Percentiles rank a stretch among this genome's conserved stretches.
phyloP scores from a whole-genome alignment of 1,139 yeast species.

The Debaryomyces psychrophilus region DNA sequence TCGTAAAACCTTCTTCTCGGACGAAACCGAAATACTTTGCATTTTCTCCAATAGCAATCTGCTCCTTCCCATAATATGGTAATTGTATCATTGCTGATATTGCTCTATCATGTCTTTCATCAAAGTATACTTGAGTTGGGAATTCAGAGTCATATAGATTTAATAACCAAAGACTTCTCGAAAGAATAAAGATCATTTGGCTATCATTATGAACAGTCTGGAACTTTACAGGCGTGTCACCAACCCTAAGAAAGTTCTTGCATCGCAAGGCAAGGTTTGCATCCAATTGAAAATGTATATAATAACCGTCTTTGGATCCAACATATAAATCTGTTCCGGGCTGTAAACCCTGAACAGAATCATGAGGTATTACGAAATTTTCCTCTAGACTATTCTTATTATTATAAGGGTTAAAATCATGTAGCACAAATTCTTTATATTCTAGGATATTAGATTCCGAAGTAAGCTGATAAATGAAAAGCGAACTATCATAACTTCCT shows the following conservation, averaged over 20 bases:
- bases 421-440: slow-evolving; percentile 8
- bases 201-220: slow-evolving; percentile 14
- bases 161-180: slow-evolving; percentile 48
- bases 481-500: slow-evolving; percentile 28
- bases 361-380: slow-evolving; percentile 24
- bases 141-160: slow-evolving; percentile 32
- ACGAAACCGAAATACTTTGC: slow-evolving; percentile 34
- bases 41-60: slow-evolving; percentile 1
- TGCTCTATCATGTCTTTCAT: slow-evolving; percentile 34
- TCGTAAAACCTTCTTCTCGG: slow-evolving; percentile 54
- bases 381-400: slow-evolving; percentile 7
- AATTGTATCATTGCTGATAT: slow-evolving; percentile 21
- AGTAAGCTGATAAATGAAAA: slow-evolving; percentile 13
- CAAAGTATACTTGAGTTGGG: slow-evolving; percentile 48
- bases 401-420: slow-evolving; percentile 12
- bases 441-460: background rate
- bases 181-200: slow-evolving; percentile 29
- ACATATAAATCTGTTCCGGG: slow-evolving; percentile 20
- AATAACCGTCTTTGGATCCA: slow-evolving; percentile 37
- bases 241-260: slow-evolving; percentile 24
- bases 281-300: slow-evolving; percentile 20
- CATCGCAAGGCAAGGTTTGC: slow-evolving; percentile 15
- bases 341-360: slow-evolving; percentile 14
- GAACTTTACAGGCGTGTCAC: slow-evolving; percentile 27
- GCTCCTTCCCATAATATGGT: background rate